phyloP scores from a whole-genome alignment of 2,329 filamentous ascomycete species.

The Pestalotiopsis sp. region DNA sequence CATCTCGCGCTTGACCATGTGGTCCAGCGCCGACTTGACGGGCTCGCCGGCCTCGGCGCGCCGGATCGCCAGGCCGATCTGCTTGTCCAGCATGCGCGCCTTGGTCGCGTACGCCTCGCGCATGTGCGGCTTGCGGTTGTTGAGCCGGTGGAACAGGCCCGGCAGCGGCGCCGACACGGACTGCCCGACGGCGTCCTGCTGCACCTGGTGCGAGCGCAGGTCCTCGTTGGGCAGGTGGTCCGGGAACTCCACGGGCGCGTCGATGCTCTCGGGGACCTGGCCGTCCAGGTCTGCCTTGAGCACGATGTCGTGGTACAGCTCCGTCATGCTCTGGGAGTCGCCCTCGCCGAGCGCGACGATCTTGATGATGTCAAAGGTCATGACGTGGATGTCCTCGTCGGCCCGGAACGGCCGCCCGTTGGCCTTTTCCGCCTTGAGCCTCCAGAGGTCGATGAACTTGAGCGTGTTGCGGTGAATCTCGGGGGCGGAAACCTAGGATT shows the following conservation, averaged over 20 bases:
- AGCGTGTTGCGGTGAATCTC: conserved; percentile 30
- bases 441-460: conserved; percentile 35
- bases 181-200: conserved; percentile 15
- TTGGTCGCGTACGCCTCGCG: conserved; percentile 13
- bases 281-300: not conserved
- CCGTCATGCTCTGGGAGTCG: conserved; percentile 16
- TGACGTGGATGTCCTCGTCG: conserved; percentile 30
- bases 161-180: conserved; percentile 11
- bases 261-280: not conserved
- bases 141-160: conserved; percentile 14
- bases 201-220: conserved; percentile 8
- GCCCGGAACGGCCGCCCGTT: conserved; percentile 32
- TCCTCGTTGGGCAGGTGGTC: conserved; percentile 12
- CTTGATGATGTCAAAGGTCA: conserved; percentile 35
- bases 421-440: conserved; percentile 29
- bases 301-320: conserved; percentile 13
- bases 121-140: conserved; percentile 15
- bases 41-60: conserved; percentile 15
- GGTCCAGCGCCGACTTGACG: conserved; percentile 17
- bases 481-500: conserved; percentile 32
- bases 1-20: conserved; percentile 19
- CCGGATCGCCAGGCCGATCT: conserved; percentile 15
- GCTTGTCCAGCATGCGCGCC: conserved; percentile 14
- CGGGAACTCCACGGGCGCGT: conserved; percentile 13
- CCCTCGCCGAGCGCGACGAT: conserved; percentile 31